Base-by-base conservation (phyloP, 768 basidiomycete genomes). In the Hypholoma fasciculare region DNA sequence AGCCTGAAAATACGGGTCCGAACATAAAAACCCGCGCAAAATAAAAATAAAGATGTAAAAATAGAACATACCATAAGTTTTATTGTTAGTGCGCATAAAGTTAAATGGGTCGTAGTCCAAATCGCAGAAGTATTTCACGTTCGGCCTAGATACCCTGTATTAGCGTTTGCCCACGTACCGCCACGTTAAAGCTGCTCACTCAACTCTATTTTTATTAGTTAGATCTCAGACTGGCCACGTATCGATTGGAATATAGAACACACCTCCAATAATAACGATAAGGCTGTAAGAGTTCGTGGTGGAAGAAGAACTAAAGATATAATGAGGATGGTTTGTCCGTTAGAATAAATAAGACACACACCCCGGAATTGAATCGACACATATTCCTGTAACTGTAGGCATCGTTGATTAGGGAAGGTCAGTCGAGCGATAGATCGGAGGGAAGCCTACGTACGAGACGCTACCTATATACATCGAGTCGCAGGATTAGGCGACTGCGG, bases 311-410 rank as follows among this genome's bases (percentile, higher is more conserved):
- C 86, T 92, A 49, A 1, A 47, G 27, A 20, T 34, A 34, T 7
- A 34, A 34, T 34, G 30, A 34, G 30, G 30, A 34, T 9, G 30
- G 9, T 9, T 34, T 34, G 30, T 34, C 6, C 6, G 30, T 2
- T 3, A 9, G 30, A 34, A 34, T 34, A 34, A 34, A 34, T 34
- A 42, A 48, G 38, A 9, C 6, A 75, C 86, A 62, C 72, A 93
- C 92, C 34, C 92, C 94, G 48, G 92, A 94, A 73, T 96, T 94
- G 74, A 88, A 98, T 11, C 96, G 85, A 72, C 96, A 97, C 96
- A 97, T 96, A 64, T 96, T 94, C 40, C 95, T 86, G 67, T 97
- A 96, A 17, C 85, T 88, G 63, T 20, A 50, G 49, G 50, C 30
- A 34, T 34, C 1, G 30, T 34, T 34, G 9, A 34, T 34, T 34